Percentiles rank a stretch among this genome's conserved stretches.
Evolutionary conservation across 225 moss, liverwort and hornwort genomes (phyloP).

Genomic region (Asterella californica): DNA sequence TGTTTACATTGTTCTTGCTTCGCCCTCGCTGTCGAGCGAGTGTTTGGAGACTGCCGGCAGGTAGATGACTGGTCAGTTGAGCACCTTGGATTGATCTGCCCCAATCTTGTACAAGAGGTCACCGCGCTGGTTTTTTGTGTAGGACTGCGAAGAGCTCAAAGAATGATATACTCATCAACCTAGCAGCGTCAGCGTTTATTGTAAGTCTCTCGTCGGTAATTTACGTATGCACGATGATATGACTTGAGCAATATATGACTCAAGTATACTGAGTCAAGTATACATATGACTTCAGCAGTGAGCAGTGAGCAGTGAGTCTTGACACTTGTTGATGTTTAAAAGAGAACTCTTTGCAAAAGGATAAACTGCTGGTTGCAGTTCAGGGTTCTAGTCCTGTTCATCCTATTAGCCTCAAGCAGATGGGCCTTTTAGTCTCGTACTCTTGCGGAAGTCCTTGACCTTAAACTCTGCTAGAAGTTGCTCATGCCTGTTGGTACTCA

Average conservation of each 20-base stretch:
- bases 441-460: not conserved
- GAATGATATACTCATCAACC: conserved; percentile 64
- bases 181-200: conserved; percentile 53
- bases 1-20: not conserved
- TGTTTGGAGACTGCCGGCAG: not conserved
- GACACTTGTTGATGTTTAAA: not conserved
- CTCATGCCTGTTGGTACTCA: not conserved
- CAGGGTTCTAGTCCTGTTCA: not conserved
- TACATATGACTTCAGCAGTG: too few species aligned
- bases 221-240: not conserved
- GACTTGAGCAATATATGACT: not conserved
- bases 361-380: not conserved
- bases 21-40: not conserved
- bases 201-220: conserved; percentile 24
- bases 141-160: conserved; percentile 42
- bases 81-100: not conserved
- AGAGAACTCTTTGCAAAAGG: too few species aligned
- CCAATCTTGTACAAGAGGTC: not conserved
- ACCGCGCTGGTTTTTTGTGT: not conserved
- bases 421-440: not conserved
- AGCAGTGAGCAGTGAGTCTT: not conserved
- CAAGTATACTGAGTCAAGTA: too few species aligned
- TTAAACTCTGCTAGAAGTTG: not conserved
- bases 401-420: not conserved
- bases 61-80: not conserved